These are phyloP conservation scores for Penicillium sp. DNA, from an alignment of 2,329 filamentous ascomycete genomes.

Conservation along the genomic window DNA sequence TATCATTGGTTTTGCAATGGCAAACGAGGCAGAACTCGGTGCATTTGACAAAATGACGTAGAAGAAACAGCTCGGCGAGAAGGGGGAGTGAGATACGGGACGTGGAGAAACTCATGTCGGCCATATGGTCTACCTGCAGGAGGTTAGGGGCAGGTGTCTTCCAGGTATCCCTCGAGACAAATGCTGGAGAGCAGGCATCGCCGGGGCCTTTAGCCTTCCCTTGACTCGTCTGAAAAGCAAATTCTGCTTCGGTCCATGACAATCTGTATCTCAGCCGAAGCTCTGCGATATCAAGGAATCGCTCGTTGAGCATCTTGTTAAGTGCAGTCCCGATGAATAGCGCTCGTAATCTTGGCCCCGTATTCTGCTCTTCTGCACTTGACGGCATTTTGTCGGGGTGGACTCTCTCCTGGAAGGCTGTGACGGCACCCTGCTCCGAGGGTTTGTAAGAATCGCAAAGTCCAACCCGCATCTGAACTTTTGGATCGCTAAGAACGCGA, in stretches of 20 bases:
- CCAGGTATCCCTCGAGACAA: conserved; percentile 28
- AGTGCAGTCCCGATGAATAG: conserved; percentile 73
- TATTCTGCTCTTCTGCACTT: not conserved
- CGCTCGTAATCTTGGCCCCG: conserved; percentile 38
- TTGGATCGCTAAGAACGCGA: conserved; percentile 41
- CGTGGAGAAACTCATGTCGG: conserved; percentile 21
- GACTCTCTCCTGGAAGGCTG: conserved; percentile 47
- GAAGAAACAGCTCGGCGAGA: conserved; percentile 69
- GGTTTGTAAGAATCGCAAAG: conserved; percentile 75
- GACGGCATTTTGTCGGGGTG: not conserved
- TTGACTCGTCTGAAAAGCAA: conserved; percentile 54
- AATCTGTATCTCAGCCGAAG: conserved; percentile 56
- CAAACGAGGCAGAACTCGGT: conserved; percentile 88
- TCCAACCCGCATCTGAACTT: conserved; percentile 66
- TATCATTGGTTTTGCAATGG: conserved; percentile 65
- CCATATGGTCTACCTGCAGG: conserved; percentile 55
- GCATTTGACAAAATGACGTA: conserved; percentile 76
- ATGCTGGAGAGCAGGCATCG: conserved; percentile 15
- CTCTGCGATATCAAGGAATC: conserved; percentile 64
- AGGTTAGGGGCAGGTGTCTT: conserved; percentile 39
- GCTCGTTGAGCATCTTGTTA: conserved; percentile 65
- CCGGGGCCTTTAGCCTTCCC: conserved; percentile 28
- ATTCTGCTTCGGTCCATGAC: conserved; percentile 69
- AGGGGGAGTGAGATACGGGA: conserved; percentile 57
- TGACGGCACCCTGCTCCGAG: conserved; percentile 54